phyloP scores from a whole-genome alignment of 176 grass and related monocot genomes.

The Carex scoparia region DNA sequence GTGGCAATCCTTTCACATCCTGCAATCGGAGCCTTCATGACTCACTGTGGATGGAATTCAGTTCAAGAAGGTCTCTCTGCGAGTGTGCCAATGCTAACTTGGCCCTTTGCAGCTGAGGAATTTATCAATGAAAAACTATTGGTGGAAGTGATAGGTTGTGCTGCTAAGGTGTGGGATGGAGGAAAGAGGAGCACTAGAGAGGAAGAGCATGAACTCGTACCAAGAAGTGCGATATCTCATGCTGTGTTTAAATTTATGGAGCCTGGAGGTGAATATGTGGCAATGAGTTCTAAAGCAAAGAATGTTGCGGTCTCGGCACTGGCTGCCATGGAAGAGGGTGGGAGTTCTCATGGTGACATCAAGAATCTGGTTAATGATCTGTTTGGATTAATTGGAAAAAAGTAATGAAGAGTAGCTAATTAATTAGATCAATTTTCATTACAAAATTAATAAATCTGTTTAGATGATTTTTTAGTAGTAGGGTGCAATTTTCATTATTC shows the following conservation, averaged over 20 bases:
- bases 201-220: conserved; percentile 36
- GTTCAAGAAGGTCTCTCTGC: conserved; percentile 48
- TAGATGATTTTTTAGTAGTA: too few species aligned
- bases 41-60: conserved; percentile 39
- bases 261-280: too few species aligned
- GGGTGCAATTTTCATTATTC: too few species aligned
- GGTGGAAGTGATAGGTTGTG: conserved; percentile 46
- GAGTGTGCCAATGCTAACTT: conserved; percentile 56
- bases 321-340: too few species aligned
- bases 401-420: too few species aligned
- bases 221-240: conserved; percentile 31
- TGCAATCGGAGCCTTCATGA: conserved; percentile 53
- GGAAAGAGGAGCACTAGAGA: conserved; percentile 39
- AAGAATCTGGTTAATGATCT: too few species aligned
- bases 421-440: too few species aligned
- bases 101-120: conserved; percentile 51
- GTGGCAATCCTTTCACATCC: conserved; percentile 45
- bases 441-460: too few species aligned
- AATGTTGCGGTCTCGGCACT: too few species aligned
- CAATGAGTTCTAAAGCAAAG: too few species aligned
- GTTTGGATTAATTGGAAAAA: too few species aligned
- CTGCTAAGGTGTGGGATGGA: conserved; percentile 42
- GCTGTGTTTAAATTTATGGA: neutral
- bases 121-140: conserved; percentile 74
- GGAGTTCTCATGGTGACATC: too few species aligned